Evolutionary conservation across 495 filamentous ascomycete species (phyloP).

Genomic region (Xylaria cubensis): DNA sequence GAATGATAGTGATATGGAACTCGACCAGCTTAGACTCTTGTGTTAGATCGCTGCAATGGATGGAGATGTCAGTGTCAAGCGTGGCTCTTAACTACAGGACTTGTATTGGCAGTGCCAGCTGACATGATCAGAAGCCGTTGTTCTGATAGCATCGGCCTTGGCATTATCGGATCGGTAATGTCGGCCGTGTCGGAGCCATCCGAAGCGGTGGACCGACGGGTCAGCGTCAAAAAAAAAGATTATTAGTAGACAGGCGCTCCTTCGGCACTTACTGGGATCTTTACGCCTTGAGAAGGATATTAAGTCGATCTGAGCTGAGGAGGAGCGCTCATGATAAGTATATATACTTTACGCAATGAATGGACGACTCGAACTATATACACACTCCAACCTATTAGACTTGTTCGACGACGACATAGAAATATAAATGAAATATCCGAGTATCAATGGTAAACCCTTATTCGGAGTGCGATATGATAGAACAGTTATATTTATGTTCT

Average conservation of each 20-base stretch:
- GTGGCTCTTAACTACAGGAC: neutral
- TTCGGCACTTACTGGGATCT: neutral
- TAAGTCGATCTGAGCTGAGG: neutral
- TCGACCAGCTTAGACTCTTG: slow-evolving; percentile 63
- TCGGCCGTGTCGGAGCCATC: slow-evolving; percentile 12
- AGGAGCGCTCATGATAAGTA: neutral
- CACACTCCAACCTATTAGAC: neutral
- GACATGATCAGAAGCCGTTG: slow-evolving; percentile 64
- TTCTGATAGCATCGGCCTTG: slow-evolving; percentile 29
- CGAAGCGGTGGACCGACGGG: slow-evolving; percentile 17
- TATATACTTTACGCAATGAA: neutral
- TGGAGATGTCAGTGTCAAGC: slow-evolving; percentile 61
- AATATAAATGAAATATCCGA: neutral
- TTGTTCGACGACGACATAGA: neutral
- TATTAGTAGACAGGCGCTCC: neutral
- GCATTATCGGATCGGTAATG: neutral
- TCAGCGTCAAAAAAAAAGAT: neutral
- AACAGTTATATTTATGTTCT: neutral
- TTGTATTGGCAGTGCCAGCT: neutral
- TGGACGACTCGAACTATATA: neutral
- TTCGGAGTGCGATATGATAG: neutral
- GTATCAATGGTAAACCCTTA: neutral
- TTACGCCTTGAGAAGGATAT: neutral
- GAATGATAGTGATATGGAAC: slow-evolving; percentile 57
- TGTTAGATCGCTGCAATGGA: slow-evolving; percentile 80